phyloP scores from a whole-genome alignment of 2,329 filamentous ascomycete species.

The Madurella mycetomatis region DNA sequence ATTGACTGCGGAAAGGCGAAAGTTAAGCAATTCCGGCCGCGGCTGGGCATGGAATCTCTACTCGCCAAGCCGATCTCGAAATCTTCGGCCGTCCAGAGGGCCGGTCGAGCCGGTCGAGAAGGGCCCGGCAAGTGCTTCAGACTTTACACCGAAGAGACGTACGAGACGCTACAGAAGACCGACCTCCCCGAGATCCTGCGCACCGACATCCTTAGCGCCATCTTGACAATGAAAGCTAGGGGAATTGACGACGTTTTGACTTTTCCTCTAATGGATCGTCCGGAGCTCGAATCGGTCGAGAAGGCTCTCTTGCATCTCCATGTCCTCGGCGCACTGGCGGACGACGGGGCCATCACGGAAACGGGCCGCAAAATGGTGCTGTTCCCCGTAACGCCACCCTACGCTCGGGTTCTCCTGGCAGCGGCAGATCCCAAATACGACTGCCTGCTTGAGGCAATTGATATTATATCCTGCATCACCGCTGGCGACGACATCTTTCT shows the following conservation, averaged over 20 bases:
- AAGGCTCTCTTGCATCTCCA: constrained; percentile 78
- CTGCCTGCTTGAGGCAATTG: constrained; percentile 77
- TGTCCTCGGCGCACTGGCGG: constrained; percentile 69
- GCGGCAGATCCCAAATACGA: constrained; percentile 65
- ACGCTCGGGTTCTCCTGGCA: constrained; percentile 78
- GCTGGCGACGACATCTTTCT: constrained; percentile 60
- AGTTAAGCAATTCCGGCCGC: constrained; percentile 81
- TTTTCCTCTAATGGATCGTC: constrained; percentile 83
- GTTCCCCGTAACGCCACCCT: constrained; percentile 75
- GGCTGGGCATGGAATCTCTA: constrained; percentile 83
- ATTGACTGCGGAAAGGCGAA: constrained; percentile 93
- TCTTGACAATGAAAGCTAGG: constrained; percentile 90
- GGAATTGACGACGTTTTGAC: constrained; percentile 75
- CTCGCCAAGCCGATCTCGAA: constrained; percentile 87
- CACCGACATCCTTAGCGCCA: constrained; percentile 79
- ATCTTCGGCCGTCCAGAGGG: constrained; percentile 86
- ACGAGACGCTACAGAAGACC: constrained; percentile 62
- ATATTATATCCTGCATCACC: constrained; percentile 67
- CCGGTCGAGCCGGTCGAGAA: constrained; percentile 90
- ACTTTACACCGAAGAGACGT: constrained; percentile 79
- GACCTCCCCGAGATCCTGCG: constrained; percentile 86
- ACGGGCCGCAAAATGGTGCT: constrained; percentile 73
- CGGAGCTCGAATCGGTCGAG: constrained; percentile 71
- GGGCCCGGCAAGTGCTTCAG: constrained; percentile 84
- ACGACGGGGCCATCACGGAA: constrained; percentile 67